A percentile compares a stretch with the other conserved stretches of the same genome.
Evolutionary conservation across 1,284 basidiomycete species (phyloP).

Genomic region (Wolfiporia cocos): DNA sequence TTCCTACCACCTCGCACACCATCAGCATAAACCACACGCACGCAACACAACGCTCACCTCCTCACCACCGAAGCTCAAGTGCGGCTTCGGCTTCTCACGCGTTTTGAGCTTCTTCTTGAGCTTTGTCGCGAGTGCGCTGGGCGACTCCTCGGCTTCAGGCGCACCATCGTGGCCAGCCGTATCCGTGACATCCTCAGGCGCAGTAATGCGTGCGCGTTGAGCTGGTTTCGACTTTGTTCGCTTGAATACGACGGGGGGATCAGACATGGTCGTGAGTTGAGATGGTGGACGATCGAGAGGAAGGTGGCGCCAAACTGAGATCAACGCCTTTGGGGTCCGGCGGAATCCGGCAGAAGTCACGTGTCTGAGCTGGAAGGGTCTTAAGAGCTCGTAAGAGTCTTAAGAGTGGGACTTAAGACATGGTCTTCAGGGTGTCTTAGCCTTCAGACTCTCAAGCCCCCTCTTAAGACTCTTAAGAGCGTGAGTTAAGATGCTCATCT

Average conservation of each 20-base stretch:
- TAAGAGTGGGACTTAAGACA: no score
- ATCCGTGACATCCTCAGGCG: conserved; percentile 29
- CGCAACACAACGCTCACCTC: conserved; percentile 44
- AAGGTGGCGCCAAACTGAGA: no score
- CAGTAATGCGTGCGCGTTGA: conserved; percentile 35
- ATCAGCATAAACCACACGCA: conserved; percentile 17
- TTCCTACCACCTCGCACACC: conserved; percentile 31
- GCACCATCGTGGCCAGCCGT: conserved; percentile 22
- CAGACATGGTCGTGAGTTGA: conserved; percentile 19
- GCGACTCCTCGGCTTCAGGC: conserved; percentile 32
- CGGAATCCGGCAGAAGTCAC: no score
- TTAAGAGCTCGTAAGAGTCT: no score
- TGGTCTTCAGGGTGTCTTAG: no score
- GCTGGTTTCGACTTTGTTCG: conserved; percentile 49
- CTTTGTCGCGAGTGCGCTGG: conserved; percentile 53
- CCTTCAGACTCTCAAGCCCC: no score
- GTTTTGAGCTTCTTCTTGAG: conserved; percentile 61
- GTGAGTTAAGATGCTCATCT: no score
- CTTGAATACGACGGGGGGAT: conserved; percentile 41
- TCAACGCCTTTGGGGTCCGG: no score
- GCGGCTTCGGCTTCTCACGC: conserved; percentile 55
- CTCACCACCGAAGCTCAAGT: conserved; percentile 78
- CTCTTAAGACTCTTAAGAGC: no score
- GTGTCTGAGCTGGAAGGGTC: no score
- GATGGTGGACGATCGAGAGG: not conserved